These are phyloP conservation scores for Skeletonema tropicum DNA, from an alignment of 108 stramenopile species.

Conservation along the genomic window DNA sequence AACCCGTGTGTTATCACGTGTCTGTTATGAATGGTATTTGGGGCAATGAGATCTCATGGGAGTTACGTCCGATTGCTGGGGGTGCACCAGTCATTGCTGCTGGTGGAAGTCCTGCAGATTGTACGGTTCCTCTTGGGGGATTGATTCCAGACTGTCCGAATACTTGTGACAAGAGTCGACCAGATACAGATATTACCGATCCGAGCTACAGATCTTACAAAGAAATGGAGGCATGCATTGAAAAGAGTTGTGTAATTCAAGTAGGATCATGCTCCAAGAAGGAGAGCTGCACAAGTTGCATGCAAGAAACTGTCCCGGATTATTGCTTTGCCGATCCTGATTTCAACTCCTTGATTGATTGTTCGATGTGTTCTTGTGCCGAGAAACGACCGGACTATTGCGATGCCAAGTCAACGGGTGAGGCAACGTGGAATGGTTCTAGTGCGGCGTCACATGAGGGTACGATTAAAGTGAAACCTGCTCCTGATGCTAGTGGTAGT, in stretches of 20 bases:
- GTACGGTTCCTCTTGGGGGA: constrained; percentile 47
- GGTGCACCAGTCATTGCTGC: constrained; percentile 66
- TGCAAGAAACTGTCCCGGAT: constrained; percentile 48
- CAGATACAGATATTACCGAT: constrained; percentile 62
- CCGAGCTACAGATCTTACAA: constrained; percentile 83
- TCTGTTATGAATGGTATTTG: constrained; percentile 74
- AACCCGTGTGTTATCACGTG: constrained; percentile 75
- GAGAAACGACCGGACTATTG: constrained; percentile 64
- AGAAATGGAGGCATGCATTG: constrained; percentile 73
- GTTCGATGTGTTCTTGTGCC: constrained; percentile 82
- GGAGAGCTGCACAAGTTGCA: constrained; percentile 62
- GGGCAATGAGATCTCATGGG: constrained; percentile 93
- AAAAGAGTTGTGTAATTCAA: constrained; percentile 82
- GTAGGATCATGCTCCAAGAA: constrained; percentile 70
- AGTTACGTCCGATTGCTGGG: constrained; percentile 61
- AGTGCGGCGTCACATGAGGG: constrained; percentile 44
- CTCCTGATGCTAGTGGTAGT: constrained; percentile 5
- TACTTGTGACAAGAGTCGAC: constrained; percentile 64
- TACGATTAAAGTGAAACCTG: constrained; percentile 29
- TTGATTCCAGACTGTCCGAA: constrained; percentile 58
- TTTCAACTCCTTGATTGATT: constrained; percentile 71
- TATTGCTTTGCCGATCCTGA: constrained; percentile 56
- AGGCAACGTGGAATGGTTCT: constrained; percentile 26
- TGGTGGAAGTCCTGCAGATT: constrained; percentile 73
- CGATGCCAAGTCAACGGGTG: constrained; percentile 48